Percentiles rank a stretch among this genome's conserved stretches.
These are phyloP conservation scores for Penicillium crystallinum DNA, from an alignment of 495 filamentous ascomycete genomes.

Conservation along the genomic window DNA sequence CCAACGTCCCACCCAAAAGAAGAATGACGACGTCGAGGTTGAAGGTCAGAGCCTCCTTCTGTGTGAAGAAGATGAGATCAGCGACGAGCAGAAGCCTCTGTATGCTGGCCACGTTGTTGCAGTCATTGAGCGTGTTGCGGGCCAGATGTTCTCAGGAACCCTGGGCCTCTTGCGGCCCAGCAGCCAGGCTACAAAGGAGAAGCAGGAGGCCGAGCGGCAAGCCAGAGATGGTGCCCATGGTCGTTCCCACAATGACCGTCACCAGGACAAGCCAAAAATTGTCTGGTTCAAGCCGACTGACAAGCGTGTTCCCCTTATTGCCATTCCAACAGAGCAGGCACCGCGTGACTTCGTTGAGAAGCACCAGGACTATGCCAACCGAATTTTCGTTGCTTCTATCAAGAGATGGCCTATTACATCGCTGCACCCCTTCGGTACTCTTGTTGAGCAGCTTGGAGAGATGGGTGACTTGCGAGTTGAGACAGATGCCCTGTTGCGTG, in stretches of 20 bases:
- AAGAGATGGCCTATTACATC: slow-evolving; percentile 99
- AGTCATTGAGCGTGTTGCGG: slow-evolving; percentile 92
- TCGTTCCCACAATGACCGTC: slow-evolving; percentile 74
- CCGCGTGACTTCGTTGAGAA: slow-evolving; percentile 98
- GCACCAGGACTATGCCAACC: slow-evolving; percentile 93
- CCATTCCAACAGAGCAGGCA: slow-evolving; percentile 96
- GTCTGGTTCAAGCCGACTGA: slow-evolving; percentile 99
- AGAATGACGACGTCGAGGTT: slow-evolving; percentile 98
- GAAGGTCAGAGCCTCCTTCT: slow-evolving; percentile 95
- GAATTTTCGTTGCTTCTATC: slow-evolving; percentile 98
- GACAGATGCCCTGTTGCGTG: slow-evolving; percentile 91
- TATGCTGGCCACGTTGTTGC: slow-evolving; percentile 97
- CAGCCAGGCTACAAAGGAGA: slow-evolving; percentile 99
- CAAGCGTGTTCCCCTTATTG: slow-evolving; percentile 95
- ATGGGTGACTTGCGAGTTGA: slow-evolving; percentile 97
- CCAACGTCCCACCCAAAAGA: slow-evolving; percentile 97
- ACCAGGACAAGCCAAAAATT: slow-evolving; percentile 98
- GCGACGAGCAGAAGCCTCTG: slow-evolving; percentile 93
- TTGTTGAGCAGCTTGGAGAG: slow-evolving; percentile 93
- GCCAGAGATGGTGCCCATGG: slow-evolving; percentile 77
- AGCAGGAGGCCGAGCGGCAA: slow-evolving; percentile 93
- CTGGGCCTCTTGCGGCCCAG: slow-evolving; percentile 90
- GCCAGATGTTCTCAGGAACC: slow-evolving; percentile 98
- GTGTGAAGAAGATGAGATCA: slow-evolving; percentile 98
- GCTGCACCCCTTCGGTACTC: slow-evolving; percentile 93